phyloP scores from a whole-genome alignment of 345 rosid genomes.

The sweet orange (Citrus sinensis) region DVS_A1.0 CM039169.1:23047501-23048000 shows the following conservation, averaged over 20 bases:
- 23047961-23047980: neutral
- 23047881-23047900: conserved; percentile 8
- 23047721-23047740: conserved; percentile 20
- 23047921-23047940: too few species aligned
- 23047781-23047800: conserved; percentile 34
- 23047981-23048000: neutral
- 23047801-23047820: conserved; percentile 35
- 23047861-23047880: conserved; percentile 32
- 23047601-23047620: conserved; percentile 41
- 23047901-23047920: too few species aligned
- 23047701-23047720: conserved; percentile 41
- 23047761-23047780: conserved; percentile 12
- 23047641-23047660: conserved; percentile 44
- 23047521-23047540: too few species aligned
- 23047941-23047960: neutral
- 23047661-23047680: conserved; percentile 51
- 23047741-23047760: conserved; percentile 15
- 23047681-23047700: conserved; percentile 42
- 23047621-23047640: conserved; percentile 43
- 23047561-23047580: conserved; percentile 43
- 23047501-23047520: too few species aligned
- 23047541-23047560: conserved; percentile 26
- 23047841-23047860: conserved; percentile 34
- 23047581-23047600: conserved; percentile 25
- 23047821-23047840: conserved; percentile 43